Conservation (phyloP, 768 basidiomycete genomes). For the Suillus subaureus region DNA sequence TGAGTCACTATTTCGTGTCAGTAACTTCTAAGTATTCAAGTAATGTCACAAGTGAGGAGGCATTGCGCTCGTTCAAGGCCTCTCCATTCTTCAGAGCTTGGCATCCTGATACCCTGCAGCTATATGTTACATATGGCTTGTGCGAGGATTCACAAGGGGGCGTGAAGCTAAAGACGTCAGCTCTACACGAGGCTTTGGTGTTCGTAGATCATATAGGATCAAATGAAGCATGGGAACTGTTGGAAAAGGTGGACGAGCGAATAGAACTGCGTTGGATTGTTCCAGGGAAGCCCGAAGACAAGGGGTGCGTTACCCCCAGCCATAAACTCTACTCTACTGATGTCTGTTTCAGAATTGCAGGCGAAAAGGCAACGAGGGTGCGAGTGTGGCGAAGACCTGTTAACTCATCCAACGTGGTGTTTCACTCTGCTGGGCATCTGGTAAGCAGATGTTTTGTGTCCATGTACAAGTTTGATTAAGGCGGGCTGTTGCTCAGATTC, state of each 20-base stretch:
- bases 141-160: constrained; percentile 35
- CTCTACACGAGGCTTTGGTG: constrained; percentile 62
- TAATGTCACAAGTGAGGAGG: constrained; percentile 54
- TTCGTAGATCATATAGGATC: constrained; percentile 49
- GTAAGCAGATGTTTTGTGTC: constrained; percentile 18
- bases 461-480: background rate
- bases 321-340: background rate
- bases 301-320: constrained; percentile 15
- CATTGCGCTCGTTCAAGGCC: constrained; percentile 46
- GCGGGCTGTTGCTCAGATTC: constrained; percentile 20
- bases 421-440: constrained; percentile 30
- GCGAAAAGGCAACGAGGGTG: constrained; percentile 15
- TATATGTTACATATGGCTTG: constrained; percentile 65
- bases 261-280: constrained; percentile 34
- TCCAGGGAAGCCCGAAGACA: constrained; percentile 16
- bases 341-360: constrained; percentile 16
- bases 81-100: constrained; percentile 72
- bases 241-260: constrained; percentile 26
- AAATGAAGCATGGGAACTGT: constrained; percentile 30
- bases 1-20: constrained; percentile 25
- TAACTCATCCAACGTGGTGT: constrained; percentile 31
- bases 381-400: constrained; percentile 34
- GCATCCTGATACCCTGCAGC: constrained; percentile 61
- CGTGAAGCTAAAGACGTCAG: constrained; percentile 65
- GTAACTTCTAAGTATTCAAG: background rate